These are phyloP conservation scores for Phytophthora sp. DNA, from an alignment of 352 stramenopile genomes.

Conservation along the genomic window DNA sequence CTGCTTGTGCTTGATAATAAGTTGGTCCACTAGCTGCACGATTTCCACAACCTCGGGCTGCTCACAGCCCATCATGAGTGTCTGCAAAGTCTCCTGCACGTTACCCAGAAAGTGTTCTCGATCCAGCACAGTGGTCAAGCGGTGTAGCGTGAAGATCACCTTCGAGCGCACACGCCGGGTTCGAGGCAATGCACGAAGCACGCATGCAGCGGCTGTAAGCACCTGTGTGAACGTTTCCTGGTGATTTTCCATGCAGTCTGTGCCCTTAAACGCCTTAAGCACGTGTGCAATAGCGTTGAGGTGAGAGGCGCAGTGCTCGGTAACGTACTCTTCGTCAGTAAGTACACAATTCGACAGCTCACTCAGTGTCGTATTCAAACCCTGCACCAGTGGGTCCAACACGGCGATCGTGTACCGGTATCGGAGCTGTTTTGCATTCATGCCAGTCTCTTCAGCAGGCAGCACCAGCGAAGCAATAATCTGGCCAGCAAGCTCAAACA, in stretches of 20 bases:
- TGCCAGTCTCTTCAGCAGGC: slow-evolving; percentile 26
- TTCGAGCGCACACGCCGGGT: slow-evolving; percentile 73
- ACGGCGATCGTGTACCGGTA: slow-evolving; percentile 80
- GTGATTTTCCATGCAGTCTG: slow-evolving; percentile 74
- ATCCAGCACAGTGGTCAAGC: slow-evolving; percentile 76
- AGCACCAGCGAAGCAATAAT: slow-evolving; percentile 73
- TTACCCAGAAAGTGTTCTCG: slow-evolving; percentile 72
- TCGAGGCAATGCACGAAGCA: slow-evolving; percentile 57
- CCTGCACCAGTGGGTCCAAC: slow-evolving; percentile 70
- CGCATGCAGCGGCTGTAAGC: slow-evolving; percentile 62
- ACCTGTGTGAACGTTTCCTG: slow-evolving; percentile 81
- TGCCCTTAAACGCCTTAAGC: slow-evolving; percentile 82
- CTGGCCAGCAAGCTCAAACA: slow-evolving; percentile 87
- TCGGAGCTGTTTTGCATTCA: slow-evolving; percentile 64
- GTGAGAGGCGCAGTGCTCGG: slow-evolving; percentile 58
- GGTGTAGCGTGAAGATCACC: slow-evolving; percentile 82
- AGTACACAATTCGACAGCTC: slow-evolving; percentile 34
- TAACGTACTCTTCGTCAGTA: slow-evolving; percentile 49
- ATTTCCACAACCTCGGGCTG: slow-evolving; percentile 76
- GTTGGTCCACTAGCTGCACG: slow-evolving; percentile 83
- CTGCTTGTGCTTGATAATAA: slow-evolving; percentile 89
- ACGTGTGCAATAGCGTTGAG: slow-evolving; percentile 85
- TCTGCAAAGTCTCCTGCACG: slow-evolving; percentile 60
- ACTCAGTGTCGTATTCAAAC: slow-evolving; percentile 64
- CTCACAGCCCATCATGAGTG: slow-evolving; percentile 71